Conservation (phyloP, 1,284 basidiomycete species). For the Heterobasidion parviporum region DNA sequence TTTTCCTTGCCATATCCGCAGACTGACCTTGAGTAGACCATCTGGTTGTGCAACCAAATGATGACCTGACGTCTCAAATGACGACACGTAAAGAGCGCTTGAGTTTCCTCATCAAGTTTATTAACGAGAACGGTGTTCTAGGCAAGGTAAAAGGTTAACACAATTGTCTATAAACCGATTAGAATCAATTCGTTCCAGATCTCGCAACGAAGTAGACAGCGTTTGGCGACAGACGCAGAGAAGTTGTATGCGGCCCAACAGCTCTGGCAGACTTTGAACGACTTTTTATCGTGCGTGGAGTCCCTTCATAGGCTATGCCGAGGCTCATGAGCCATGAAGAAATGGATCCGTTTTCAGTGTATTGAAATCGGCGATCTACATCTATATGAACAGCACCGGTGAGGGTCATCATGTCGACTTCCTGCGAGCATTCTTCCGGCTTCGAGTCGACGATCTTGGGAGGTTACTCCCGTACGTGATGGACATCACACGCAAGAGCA, state of each 20-base stretch:
- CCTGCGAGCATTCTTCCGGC: slow-evolving; percentile 81
- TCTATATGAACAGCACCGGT: slow-evolving; percentile 52
- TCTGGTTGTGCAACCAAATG: slow-evolving; percentile 65
- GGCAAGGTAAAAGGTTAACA: slow-evolving; percentile 42
- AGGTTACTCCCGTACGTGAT: slow-evolving; percentile 46
- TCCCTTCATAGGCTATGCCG: not conserved
- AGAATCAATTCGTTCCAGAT: slow-evolving; percentile 39
- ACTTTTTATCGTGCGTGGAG: slow-evolving; percentile 49
- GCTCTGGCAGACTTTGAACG: slow-evolving; percentile 81
- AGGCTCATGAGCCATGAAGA: too few species aligned
- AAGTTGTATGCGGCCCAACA: slow-evolving; percentile 78
- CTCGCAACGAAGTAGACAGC: slow-evolving; percentile 70
- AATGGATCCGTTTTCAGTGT: slow-evolving; percentile 32
- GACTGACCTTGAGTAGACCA: slow-evolving; percentile 38
- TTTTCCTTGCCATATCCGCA: not conserved
- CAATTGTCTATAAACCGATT: not conserved
- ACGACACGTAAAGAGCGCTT: slow-evolving; percentile 69
- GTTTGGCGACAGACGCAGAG: slow-evolving; percentile 81
- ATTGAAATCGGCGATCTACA: slow-evolving; percentile 56
- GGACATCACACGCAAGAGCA: slow-evolving; percentile 33
- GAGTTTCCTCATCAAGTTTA: slow-evolving; percentile 78
- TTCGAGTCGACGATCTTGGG: slow-evolving; percentile 55
- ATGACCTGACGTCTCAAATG: slow-evolving; percentile 80
- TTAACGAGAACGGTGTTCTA: slow-evolving; percentile 78
- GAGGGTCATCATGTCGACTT: slow-evolving; percentile 65